These are phyloP conservation scores for Phylloboletellus chloephorus DNA, from an alignment of 1,284 basidiomycete genomes.

Conservation along the genomic window DNA sequence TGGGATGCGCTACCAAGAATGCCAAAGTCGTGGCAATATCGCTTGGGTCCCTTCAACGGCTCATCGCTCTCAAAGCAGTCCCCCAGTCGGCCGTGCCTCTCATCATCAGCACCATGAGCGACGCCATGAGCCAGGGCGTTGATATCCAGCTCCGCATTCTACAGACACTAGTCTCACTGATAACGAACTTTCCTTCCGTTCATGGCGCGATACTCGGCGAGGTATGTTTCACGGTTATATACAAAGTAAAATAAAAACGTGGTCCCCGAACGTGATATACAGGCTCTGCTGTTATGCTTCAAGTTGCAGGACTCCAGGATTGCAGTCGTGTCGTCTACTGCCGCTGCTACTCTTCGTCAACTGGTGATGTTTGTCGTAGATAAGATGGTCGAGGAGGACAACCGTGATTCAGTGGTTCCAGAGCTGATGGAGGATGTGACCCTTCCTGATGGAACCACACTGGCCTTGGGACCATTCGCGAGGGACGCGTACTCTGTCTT, in stretches of 20 bases:
- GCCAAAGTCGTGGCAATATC: conserved; percentile 92
- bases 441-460: conserved; percentile 61
- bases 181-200: conserved; percentile 80
- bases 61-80: conserved; percentile 84
- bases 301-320: conserved; percentile 93
- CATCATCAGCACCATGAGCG: conserved; percentile 77
- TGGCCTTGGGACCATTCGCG: conserved; percentile 70
- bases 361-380: conserved; percentile 98
- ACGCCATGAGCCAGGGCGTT: conserved; percentile 88
- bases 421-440: conserved; percentile 39
- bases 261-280: conserved; percentile 1
- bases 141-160: conserved; percentile 92
- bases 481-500: conserved; percentile 86
- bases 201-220: conserved; percentile 78
- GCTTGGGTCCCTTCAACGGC: conserved; percentile 84
- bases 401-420: conserved; percentile 36
- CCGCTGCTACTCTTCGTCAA: conserved; percentile 93
- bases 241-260: background rate
- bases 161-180: conserved; percentile 83
- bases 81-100: conserved; percentile 72
- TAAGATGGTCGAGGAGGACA: conserved; percentile 83
- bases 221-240: conserved; percentile 40
- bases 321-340: conserved; percentile 94
- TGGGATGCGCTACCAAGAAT: conserved; percentile 91
- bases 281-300: conserved; percentile 91